phyloP scores from a whole-genome alignment of 2,329 filamentous ascomycete species.

The Ceratocystis eucalypticola region DNA sequence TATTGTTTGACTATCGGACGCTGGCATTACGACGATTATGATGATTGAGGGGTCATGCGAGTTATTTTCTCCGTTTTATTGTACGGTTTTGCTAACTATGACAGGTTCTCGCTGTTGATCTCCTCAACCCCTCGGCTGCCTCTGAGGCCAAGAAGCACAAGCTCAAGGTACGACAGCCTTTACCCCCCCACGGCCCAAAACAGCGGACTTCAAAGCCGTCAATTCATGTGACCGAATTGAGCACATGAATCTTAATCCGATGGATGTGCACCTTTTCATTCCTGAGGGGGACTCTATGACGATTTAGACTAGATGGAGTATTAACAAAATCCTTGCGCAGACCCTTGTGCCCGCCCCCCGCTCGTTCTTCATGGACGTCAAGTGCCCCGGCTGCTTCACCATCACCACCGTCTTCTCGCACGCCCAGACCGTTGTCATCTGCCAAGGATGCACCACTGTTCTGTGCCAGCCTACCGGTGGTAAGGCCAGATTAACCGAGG shows the following conservation, averaged over 20 bases:
- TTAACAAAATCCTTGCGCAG: constrained; percentile 32
- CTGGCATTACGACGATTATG: constrained; percentile 19
- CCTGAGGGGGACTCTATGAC: neutral
- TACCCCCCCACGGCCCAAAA: neutral
- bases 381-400: constrained; percentile 99
- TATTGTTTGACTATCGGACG: constrained; percentile 19
- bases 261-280: neutral
- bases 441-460: constrained; percentile 97
- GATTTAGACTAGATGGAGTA: constrained; percentile 13
- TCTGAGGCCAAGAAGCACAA: constrained; percentile 99
- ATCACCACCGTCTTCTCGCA: constrained; percentile 99
- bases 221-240: neutral
- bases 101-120: constrained; percentile 99
- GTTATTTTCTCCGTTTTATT: constrained; percentile 15
- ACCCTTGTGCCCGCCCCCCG: constrained; percentile 89
- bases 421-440: constrained; percentile 99
- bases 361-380: constrained; percentile 99
- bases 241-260: neutral
- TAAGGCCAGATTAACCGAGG: constrained; percentile 97
- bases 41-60: constrained; percentile 19
- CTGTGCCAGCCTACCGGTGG: constrained; percentile 99
- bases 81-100: constrained; percentile 34
- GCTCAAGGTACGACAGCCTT: constrained; percentile 66
- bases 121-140: constrained; percentile 96
- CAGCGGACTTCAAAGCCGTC: neutral